Evolutionary conservation across 768 basidiomycete genomes (phyloP).

Genomic region (Ephemerocybe angulata): DNA sequence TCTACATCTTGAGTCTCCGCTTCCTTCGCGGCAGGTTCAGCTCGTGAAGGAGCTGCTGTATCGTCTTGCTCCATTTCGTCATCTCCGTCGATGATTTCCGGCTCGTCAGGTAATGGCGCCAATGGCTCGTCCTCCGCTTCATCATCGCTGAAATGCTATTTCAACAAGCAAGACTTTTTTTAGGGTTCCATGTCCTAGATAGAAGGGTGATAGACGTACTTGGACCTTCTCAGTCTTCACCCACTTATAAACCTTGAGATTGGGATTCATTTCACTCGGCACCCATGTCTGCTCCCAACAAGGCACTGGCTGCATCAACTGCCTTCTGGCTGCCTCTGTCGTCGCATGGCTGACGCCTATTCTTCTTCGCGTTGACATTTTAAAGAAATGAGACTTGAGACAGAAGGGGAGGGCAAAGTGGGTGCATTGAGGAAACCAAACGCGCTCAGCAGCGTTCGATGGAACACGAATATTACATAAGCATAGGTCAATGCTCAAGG

Average conservation of each 20-base stretch:
- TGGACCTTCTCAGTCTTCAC: conserved; percentile 75
- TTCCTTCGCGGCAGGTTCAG: conserved; percentile 22
- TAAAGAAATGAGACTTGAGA: background rate
- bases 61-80: conserved; percentile 78
- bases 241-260: conserved; percentile 72
- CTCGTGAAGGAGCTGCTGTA: conserved; percentile 36
- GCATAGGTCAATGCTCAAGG: too few species aligned
- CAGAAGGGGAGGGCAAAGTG: background rate
- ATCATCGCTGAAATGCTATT: conserved; percentile 86
- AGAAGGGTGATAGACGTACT: conserved; percentile 37
- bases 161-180: background rate
- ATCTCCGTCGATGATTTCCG: conserved; percentile 70
- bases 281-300: conserved; percentile 84
- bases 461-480: too few species aligned
- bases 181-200: background rate
- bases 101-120: conserved; percentile 74
- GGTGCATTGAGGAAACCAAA: background rate
- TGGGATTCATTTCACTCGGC: conserved; percentile 50
- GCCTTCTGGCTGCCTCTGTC: conserved; percentile 76
- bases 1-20: conserved; percentile 20
- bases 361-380: conserved; percentile 70
- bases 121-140: conserved; percentile 81
- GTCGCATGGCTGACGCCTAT: conserved; percentile 75
- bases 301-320: conserved; percentile 86
- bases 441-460: too few species aligned